These are phyloP conservation scores for Naganishia sp. DNA, from an alignment of 1,284 basidiomycete species.

Conservation along the genomic window DNA sequence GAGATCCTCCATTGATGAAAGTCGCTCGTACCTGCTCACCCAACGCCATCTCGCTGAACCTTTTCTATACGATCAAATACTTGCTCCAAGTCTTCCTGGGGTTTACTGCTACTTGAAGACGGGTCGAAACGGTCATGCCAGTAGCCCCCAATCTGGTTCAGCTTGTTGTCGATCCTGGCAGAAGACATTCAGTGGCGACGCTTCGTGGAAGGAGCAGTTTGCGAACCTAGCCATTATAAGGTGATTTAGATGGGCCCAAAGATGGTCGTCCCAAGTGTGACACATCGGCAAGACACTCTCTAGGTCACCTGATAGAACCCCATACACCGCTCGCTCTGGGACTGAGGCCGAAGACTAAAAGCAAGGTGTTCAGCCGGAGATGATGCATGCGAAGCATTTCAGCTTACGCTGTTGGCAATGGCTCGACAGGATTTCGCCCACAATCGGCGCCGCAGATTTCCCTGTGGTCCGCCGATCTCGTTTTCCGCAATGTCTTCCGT, in stretches of 20 bases:
- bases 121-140: slow-evolving; percentile 44
- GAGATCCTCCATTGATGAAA: neutral
- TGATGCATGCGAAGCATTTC: neutral
- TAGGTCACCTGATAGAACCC: slow-evolving; percentile 82
- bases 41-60: slow-evolving; percentile 43
- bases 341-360: slow-evolving; percentile 66
- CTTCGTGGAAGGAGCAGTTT: neutral
- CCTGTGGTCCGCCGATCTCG: slow-evolving; percentile 61
- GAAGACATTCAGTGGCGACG: neutral
- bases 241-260: slow-evolving; percentile 88
- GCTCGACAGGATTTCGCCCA: slow-evolving; percentile 84
- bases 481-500: slow-evolving; percentile 47
- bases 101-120: slow-evolving; percentile 39
- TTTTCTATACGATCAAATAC: slow-evolving; percentile 48
- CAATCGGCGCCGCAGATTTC: slow-evolving; percentile 70
- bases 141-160: slow-evolving; percentile 51
- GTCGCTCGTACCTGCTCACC: slow-evolving; percentile 39
- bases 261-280: slow-evolving; percentile 87
- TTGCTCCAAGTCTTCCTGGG: slow-evolving; percentile 46
- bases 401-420: slow-evolving; percentile 71
- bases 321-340: slow-evolving; percentile 81
- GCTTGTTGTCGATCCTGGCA: slow-evolving; percentile 44
- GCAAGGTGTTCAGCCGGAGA: slow-evolving; percentile 21
- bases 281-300: slow-evolving; percentile 73
- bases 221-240: slow-evolving; percentile 67